phyloP scores from a whole-genome alignment of 495 filamentous ascomycete genomes.

The Hypoxylon rickii region DNA sequence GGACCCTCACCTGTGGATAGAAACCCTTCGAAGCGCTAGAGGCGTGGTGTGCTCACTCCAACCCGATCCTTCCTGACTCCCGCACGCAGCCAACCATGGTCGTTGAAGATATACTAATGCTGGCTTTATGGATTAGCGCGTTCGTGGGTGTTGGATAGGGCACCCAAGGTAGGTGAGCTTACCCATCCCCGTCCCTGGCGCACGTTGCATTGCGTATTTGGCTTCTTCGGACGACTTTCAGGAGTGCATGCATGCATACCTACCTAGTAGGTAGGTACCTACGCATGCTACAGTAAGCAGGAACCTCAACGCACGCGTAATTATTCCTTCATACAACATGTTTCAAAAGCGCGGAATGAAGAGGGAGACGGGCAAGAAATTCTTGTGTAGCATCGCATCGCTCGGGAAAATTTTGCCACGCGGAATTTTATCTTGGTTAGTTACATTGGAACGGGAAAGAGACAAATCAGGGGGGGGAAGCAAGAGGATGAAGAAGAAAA shows the following conservation, averaged over 20 bases:
- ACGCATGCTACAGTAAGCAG: slow-evolving; percentile 38
- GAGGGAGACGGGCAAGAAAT: not conserved
- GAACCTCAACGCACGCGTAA: slow-evolving; percentile 13
- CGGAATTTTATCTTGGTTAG: slow-evolving; percentile 19
- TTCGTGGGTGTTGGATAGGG: not conserved
- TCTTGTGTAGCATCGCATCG: slow-evolving; percentile 21
- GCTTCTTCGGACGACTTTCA: slow-evolving; percentile 31
- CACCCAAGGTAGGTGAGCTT: slow-evolving; percentile 20
- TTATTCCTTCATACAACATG: not conserved
- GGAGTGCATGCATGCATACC: slow-evolving; percentile 36
- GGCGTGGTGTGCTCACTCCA: no score
- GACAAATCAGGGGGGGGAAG: not conserved
- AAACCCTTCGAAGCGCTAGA: no score
- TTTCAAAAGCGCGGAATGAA: slow-evolving; percentile 7
- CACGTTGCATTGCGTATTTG: slow-evolving; percentile 29
- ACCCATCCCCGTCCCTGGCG: slow-evolving; percentile 28
- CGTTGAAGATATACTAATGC: slow-evolving; percentile 2
- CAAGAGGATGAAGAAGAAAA: slow-evolving; percentile 11
- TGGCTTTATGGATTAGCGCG: not conserved
- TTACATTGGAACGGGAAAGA: slow-evolving; percentile 9
- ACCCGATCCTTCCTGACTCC: not conserved
- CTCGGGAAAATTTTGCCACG: not conserved
- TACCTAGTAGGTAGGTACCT: slow-evolving; percentile 34
- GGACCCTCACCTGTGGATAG: no score
- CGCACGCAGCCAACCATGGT: not conserved